phyloP scores from a whole-genome alignment of 1,284 basidiomycete genomes.

The Leccinum holopus region DNA sequence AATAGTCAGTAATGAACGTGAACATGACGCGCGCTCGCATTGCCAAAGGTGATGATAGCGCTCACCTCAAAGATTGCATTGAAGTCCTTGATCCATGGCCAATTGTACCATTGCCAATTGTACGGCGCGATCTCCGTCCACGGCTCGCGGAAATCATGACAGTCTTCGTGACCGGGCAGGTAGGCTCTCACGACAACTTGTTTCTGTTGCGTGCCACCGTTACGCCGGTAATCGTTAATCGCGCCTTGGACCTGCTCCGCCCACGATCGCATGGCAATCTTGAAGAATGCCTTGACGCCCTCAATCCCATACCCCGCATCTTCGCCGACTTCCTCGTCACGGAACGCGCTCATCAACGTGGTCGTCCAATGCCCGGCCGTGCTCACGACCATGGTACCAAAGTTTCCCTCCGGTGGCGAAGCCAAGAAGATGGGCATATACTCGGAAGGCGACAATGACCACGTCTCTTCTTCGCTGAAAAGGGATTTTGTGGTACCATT shows the following conservation, averaged over 20 bases:
- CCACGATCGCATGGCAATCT: conserved; percentile 53
- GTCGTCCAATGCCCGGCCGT: conserved; percentile 71
- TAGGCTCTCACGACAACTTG: conserved; percentile 62
- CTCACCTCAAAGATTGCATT: conserved; percentile 56
- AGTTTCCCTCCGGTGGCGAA: conserved; percentile 49
- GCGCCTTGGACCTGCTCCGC: conserved; percentile 47
- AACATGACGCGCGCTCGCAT: background rate
- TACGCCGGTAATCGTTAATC: conserved; percentile 24
- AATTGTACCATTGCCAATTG: conserved; percentile 56
- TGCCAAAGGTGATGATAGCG: background rate
- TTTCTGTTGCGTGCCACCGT: conserved; percentile 35
- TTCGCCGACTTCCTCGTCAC: conserved; percentile 36
- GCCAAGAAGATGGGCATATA: conserved; percentile 52
- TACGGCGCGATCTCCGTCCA: conserved; percentile 44
- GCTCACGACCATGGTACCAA: conserved; percentile 57
- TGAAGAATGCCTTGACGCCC: conserved; percentile 54
- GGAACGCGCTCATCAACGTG: conserved; percentile 49
- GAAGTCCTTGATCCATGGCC: conserved; percentile 56
- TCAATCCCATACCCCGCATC: conserved; percentile 48
- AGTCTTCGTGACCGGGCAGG: conserved; percentile 62
- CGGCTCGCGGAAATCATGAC: conserved; percentile 47
- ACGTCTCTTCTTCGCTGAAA: conserved; percentile 54
- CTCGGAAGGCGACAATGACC: conserved; percentile 51
- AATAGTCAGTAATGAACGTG: conserved; percentile 7
- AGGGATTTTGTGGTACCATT: conserved; percentile 35